Conservation (phyloP, 2,329 filamentous ascomycete genomes). For the Clathrospora elynae region DNA sequence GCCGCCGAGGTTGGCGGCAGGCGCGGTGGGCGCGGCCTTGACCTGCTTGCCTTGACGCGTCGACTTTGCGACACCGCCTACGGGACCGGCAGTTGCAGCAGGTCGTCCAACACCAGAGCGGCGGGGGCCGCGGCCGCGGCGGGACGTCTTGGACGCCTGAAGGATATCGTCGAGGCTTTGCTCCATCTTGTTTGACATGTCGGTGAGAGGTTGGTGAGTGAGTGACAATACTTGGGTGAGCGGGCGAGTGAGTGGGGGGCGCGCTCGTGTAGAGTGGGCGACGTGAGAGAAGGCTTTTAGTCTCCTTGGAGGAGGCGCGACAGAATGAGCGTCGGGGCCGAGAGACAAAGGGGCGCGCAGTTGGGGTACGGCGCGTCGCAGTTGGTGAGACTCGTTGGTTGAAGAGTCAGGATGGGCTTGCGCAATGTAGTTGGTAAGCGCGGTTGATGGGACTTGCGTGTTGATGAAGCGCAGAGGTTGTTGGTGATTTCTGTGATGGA, state of each 20-base stretch:
- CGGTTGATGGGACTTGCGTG: conserved; percentile 14
- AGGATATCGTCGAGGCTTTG: conserved; percentile 97
- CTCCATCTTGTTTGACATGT: conserved; percentile 76
- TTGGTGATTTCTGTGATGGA: conserved; percentile 7
- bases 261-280: conserved; percentile 18
- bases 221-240: conserved; percentile 20
- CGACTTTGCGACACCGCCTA: conserved; percentile 85
- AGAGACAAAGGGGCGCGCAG: conserved; percentile 26
- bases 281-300: conserved; percentile 14
- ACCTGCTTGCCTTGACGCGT: conserved; percentile 64
- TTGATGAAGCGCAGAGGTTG: conserved; percentile 16
- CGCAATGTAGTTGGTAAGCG: conserved; percentile 21
- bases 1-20: conserved; percentile 62
- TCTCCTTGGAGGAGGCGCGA: conserved; percentile 18
- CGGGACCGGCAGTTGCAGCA: conserved; percentile 67
- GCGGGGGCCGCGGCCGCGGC: conserved; percentile 55
- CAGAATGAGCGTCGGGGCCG: conserved; percentile 7
- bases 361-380: conserved; percentile 27
- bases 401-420: conserved; percentile 16
- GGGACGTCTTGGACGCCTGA: conserved; percentile 64
- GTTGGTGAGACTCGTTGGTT: conserved; percentile 16
- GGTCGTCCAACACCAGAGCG: conserved; percentile 56
- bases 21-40: conserved; percentile 68
- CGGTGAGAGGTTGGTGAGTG: conserved; percentile 23
- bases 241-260: conserved; percentile 16